Conservation (phyloP, 257 asterid genomes). For the Solanum sparsipilum region DNA sequence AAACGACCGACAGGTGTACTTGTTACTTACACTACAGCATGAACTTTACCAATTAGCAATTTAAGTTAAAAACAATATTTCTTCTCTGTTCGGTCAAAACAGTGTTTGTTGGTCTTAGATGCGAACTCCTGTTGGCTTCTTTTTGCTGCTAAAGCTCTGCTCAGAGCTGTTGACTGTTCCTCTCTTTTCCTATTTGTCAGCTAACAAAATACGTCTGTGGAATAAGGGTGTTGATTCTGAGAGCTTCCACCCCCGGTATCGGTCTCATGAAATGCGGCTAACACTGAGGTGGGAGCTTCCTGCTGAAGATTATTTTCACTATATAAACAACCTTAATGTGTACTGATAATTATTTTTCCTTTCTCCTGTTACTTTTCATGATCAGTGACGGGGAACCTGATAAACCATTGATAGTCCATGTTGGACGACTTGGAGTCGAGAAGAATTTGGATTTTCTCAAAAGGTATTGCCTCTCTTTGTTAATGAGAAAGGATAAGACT, state of each 20-base stretch:
- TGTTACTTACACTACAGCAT: not conserved
- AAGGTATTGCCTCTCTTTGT: conserved; percentile 32
- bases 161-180: not conserved
- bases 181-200: conserved; percentile 22
- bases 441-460: conserved; percentile 89
- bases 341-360: not conserved
- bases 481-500: not conserved
- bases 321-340: not conserved
- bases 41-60: not conserved
- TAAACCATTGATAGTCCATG: conserved; percentile 79
- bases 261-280: conserved; percentile 61
- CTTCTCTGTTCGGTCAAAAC: not conserved
- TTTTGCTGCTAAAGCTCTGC: not conserved
- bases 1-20: conserved; percentile 3
- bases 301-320: not conserved
- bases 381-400: conserved; percentile 82
- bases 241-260: conserved; percentile 72
- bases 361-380: not conserved
- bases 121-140: not conserved
- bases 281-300: conserved; percentile 43
- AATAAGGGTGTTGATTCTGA: conserved; percentile 96
- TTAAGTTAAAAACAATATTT: not conserved
- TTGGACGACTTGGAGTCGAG: conserved; percentile 89
- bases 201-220: conserved; percentile 80
- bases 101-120: not conserved